A percentile compares a stretch with the other conserved stretches of the same genome.
phyloP scores from a whole-genome alignment of 2,329 filamentous ascomycete genomes.

The Penicillium aurantiogriseum region DNA sequence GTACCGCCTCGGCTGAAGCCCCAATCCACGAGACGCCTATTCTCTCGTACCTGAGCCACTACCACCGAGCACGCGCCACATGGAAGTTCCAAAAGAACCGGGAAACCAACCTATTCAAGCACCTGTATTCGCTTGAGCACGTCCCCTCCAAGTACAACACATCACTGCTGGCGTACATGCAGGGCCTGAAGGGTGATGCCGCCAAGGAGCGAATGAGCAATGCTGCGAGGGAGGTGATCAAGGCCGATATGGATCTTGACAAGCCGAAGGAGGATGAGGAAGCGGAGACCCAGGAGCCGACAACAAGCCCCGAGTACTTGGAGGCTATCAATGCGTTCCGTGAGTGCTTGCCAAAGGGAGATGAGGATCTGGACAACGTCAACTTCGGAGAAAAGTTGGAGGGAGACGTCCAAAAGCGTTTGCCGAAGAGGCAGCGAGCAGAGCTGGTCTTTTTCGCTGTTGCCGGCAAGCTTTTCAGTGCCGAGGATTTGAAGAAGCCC shows the following conservation, averaged over 20 bases:
- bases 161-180: constrained; percentile 73
- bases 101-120: constrained; percentile 80
- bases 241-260: constrained; percentile 44
- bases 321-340: constrained; percentile 54
- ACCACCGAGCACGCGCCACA: constrained; percentile 64
- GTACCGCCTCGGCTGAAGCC: constrained; percentile 13
- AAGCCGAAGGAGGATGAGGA: constrained; percentile 18
- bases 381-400: constrained; percentile 25
- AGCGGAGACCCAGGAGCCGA: constrained; percentile 15
- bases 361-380: constrained; percentile 25
- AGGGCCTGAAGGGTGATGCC: constrained; percentile 72
- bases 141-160: constrained; percentile 69
- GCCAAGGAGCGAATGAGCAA: constrained; percentile 65
- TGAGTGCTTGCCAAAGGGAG: constrained; percentile 25
- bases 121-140: constrained; percentile 69
- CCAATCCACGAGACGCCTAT: constrained; percentile 51
- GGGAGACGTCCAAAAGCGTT: constrained; percentile 27
- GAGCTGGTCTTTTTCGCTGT: constrained; percentile 40
- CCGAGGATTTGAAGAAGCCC: constrained; percentile 26
- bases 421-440: constrained; percentile 39
- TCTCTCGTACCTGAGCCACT: constrained; percentile 73
- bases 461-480: constrained; percentile 29
- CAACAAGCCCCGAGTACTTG: constrained; percentile 38
- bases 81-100: constrained; percentile 99
- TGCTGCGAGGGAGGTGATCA: constrained; percentile 61